Base-by-base conservation (phyloP, 2,329 filamentous ascomycete species). In the Colletotrichum sp. region DNA sequence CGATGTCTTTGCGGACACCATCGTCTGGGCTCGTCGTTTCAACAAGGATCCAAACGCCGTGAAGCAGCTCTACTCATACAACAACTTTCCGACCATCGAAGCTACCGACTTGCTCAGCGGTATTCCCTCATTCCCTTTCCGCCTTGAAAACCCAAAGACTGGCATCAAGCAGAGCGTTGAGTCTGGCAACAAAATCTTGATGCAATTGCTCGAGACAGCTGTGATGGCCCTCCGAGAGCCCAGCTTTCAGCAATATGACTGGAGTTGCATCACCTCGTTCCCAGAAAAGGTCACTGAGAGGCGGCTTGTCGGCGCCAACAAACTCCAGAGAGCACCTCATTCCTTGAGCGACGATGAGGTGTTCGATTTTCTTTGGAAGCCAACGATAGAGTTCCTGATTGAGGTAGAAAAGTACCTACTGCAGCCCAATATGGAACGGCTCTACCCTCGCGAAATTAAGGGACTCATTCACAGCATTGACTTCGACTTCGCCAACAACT, bases 1-100 rank as follows among this genome's bases (percentile, higher is more conserved):
- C 5, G 76, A 80, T 2, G 48, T 80, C 0, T 67, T 83, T 5
- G 68, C 70, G 7, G 79, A 81, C 6, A 80, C 79, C 1, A 34
- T 83, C 8, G 36, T 77, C 0, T 84, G 83, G 83, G 81, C 80
- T 3, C 77, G 79, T 8, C 80, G 82, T 8, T 84, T 82, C 55
- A 80, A 81, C 69, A 83, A 81, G n/a, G 82, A 83, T 48, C 32
- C 73, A 3, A 52, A 77, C 12, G 73, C 78, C 0, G 71, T 77
- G 8, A 70, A 32, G 4, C 60, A 68, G 6, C 5, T 83, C 4
- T 84, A 83, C 55, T 36, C 24, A 15, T 24, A 13, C 12, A 16
- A 15, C 10, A 18, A 15, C 24, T 4, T 73, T 6, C 18, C 52
- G 16, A 60, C 59, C 6, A 15, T n/a, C 26, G 68, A 75, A 48